These are phyloP conservation scores for Lodderomyces beijingensis DNA, from an alignment of 1,139 yeast species.

Conservation along the genomic window DNA sequence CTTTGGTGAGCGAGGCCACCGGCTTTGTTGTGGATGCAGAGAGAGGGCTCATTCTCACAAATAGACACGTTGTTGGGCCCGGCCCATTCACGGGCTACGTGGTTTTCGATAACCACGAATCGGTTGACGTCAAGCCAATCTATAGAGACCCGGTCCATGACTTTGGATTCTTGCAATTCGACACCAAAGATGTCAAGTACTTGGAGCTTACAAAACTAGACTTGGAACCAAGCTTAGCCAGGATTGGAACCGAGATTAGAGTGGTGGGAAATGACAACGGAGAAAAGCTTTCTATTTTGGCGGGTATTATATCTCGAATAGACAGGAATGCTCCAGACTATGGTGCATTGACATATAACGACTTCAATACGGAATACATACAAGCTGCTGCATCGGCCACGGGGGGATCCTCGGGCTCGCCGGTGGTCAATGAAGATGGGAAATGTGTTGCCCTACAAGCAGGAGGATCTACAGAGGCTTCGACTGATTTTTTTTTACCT, in stretches of 20 bases:
- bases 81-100: conserved; percentile 92
- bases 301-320: conserved; percentile 85
- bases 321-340: conserved; percentile 96
- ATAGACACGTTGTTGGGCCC: conserved; percentile 92
- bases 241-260: conserved; percentile 86
- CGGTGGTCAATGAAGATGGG: conserved; percentile 87
- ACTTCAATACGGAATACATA: conserved; percentile 91
- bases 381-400: conserved; percentile 97
- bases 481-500: conserved; percentile 90
- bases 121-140: conserved; percentile 78
- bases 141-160: conserved; percentile 86
- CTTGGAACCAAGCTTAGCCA: conserved; percentile 76
- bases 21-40: conserved; percentile 91
- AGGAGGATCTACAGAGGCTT: conserved; percentile 87
- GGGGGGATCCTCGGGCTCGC: conserved; percentile 95
- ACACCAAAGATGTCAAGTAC: conserved; percentile 68
- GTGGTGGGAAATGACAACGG: conserved; percentile 98
- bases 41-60: conserved; percentile 80
- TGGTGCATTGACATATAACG: conserved; percentile 85
- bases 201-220: conserved; percentile 65
- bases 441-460: conserved; percentile 90
- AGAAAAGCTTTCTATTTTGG: conserved; percentile 80
- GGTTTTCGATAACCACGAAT: conserved; percentile 92
- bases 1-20: conserved; percentile 84
- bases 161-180: conserved; percentile 75